These are phyloP conservation scores for Solanum neorickii DNA, from an alignment of 257 asterid species.

Conservation along the genomic window DNA sequence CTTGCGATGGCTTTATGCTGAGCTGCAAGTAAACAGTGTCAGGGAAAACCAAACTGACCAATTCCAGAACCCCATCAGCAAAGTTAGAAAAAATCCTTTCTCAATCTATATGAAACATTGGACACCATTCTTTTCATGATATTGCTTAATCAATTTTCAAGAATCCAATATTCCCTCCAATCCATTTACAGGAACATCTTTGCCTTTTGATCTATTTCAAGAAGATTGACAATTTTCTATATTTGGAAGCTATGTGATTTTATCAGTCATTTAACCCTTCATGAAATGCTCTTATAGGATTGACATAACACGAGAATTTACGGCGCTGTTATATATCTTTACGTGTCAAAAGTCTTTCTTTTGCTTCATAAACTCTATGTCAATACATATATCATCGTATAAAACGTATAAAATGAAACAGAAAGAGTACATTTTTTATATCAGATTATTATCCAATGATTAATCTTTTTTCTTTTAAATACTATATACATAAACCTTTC, in stretches of 20 bases:
- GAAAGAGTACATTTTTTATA: not conserved
- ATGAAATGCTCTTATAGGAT: not conserved
- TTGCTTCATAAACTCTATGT: not conserved
- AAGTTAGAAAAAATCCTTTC: not conserved
- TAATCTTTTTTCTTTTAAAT: not conserved
- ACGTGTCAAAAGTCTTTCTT: not conserved
- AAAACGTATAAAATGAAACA: not conserved
- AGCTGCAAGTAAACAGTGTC: constrained; percentile 39
- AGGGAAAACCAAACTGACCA: not conserved
- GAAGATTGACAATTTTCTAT: not conserved
- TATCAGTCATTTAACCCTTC: not conserved
- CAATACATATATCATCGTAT: not conserved
- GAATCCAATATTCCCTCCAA: not conserved
- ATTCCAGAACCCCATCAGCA: not conserved
- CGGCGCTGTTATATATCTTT: not conserved
- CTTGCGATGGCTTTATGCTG: constrained; percentile 90
- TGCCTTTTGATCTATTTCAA: not conserved
- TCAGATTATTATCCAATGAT: not conserved
- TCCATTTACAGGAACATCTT: not conserved
- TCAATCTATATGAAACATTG: not conserved
- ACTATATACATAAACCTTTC: not conserved
- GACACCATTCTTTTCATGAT: not conserved
- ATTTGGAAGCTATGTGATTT: not conserved
- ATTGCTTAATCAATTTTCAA: not conserved
- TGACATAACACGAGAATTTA: not conserved